Percentiles rank a stretch among this genome's conserved stretches.
Conservation (phyloP, 1,139 yeast genomes). For the Blastobotrys illinoisensis region DNA sequence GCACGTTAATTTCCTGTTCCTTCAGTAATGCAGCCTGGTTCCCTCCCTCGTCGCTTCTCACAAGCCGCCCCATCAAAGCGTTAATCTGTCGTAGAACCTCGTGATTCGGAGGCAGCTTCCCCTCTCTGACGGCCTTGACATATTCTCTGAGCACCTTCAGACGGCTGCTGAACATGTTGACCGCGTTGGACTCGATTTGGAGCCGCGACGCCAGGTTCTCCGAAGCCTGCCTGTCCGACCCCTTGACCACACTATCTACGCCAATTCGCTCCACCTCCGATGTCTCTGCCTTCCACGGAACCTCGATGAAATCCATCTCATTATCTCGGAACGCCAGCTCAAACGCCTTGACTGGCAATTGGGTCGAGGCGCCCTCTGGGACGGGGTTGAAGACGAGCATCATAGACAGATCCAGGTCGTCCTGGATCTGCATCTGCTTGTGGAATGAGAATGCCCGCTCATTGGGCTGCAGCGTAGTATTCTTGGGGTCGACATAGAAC, state of each 20-base stretch:
- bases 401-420: slow-evolving; percentile 20
- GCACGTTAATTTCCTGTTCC: slow-evolving; percentile 23
- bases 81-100: slow-evolving; percentile 24
- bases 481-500: slow-evolving; percentile 26
- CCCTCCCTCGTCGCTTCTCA: slow-evolving; percentile 9
- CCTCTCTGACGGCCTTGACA: slow-evolving; percentile 19
- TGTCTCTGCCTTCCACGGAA: slow-evolving; percentile 28
- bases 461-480: slow-evolving; percentile 17
- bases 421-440: slow-evolving; percentile 17
- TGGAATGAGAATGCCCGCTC: slow-evolving; percentile 21
- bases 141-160: slow-evolving; percentile 24
- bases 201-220: slow-evolving; percentile 23
- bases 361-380: slow-evolving; percentile 10
- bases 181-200: slow-evolving; percentile 29
- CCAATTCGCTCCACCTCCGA: slow-evolving; percentile 36
- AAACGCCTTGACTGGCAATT: slow-evolving; percentile 30
- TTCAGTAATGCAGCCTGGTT: slow-evolving; percentile 12
- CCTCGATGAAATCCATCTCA: slow-evolving; percentile 21
- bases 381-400: slow-evolving; percentile 20
- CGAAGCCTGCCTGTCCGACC: slow-evolving; percentile 14
- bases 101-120: slow-evolving; percentile 20
- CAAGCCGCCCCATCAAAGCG: slow-evolving; percentile 21
- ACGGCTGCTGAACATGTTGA: slow-evolving; percentile 28
- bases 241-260: slow-evolving; percentile 31
- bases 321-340: slow-evolving; percentile 25